Evolutionary conservation across 2,329 filamentous ascomycete genomes (phyloP), one percentile per base, ranked within the genome.

Genomic region (Elsinoe fawcettii): DNA sequence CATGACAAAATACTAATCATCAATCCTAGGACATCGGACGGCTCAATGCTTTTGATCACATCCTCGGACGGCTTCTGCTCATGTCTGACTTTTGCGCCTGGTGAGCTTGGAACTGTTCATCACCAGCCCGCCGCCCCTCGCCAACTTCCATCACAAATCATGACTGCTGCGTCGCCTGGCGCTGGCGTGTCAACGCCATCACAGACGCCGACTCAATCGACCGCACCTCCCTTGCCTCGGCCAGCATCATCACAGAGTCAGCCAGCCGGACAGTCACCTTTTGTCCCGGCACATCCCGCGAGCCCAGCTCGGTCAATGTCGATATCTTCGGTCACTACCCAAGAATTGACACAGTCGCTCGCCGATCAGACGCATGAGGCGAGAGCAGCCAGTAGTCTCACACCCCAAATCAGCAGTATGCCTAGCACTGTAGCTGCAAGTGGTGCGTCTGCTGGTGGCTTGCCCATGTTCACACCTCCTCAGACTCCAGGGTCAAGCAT

Each of bases 41-140:
- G 87, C 11, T 77, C 83, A 41, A 90, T 86, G 1, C 76, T 99
- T 20, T 78, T 99, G 51, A 95, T 99, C 75, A 93, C 90, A n/a
- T 99, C 93, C 0, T 96, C 93, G 0, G 93, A 99, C 70, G 93
- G 93, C 0, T 99, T 97, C 75, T 99, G 93, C 70, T 99, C 93
- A 0, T 87, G 88, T 0, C 77, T 99, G 5, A 87, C 90, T 0
- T 99, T 99, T 67, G 73, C 82, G 1, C 77, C 87, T 1, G 88
- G 89, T 7, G 93, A 99, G 70, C 76, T 99, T 1, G 93, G 93
- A 11, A 85, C 92, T 62, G 74, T 84, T 4, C 95, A 95, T 69
- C 85, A 83, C 7, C 86, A 85, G 30, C 84, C 89, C 63, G 71
- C 70, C 36, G 61, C 69, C 8, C 62, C 67, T 1, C 68, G 68